Evolutionary conservation across 306 rosid genomes (phyloP), one percentile per base, ranked within the genome.

Genomic region (Calophaca sinica): DNA sequence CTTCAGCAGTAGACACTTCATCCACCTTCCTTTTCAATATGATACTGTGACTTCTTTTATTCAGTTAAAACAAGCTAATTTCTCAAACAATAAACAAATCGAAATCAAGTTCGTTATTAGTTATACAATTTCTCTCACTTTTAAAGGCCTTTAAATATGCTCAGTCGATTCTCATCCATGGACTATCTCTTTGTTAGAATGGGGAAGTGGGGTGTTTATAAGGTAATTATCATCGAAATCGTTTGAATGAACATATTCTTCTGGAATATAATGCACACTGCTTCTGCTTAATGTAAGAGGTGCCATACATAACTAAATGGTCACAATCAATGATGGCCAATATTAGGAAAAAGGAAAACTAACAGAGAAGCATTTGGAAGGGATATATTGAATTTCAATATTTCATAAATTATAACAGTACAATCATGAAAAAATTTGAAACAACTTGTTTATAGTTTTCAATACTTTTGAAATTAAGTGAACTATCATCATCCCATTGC

Each of bases 121-220:
- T 26, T 44, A 44, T 62, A 14, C 5, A 10, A 65, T 1, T 10
- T 65, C 29, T 11, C 26, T 42, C 55, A 7, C 33, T 26, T 44
- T 12, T 4, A 39, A 62, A 62, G 49, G 46, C 49, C 70, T 8
- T 46, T 33, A 33, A 33, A 33, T 33, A 33, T 33, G 36, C 36
- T 33, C 9, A 39, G 55, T 32, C 57, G 28, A 20, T 20, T 46
- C 58, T n/a, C 44, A n/a, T 64, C 70, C 70, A 7, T 13, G 33
- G 32, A 14, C 1, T 20, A 20, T 38, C 7, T 44, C 2, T 26
- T 44, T 26, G 54, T 26, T 8, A 28, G 71, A 12, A 42, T 2
- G 70, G 35, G 13, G 53, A 20, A 39, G 36, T 42, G 13, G 51
- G 70, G 15, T 20, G 53, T 64, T 64, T 42, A 65, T 28, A 42